phyloP scores from a whole-genome alignment of 495 filamentous ascomycete genomes.

The Penicillium silybi region DNA sequence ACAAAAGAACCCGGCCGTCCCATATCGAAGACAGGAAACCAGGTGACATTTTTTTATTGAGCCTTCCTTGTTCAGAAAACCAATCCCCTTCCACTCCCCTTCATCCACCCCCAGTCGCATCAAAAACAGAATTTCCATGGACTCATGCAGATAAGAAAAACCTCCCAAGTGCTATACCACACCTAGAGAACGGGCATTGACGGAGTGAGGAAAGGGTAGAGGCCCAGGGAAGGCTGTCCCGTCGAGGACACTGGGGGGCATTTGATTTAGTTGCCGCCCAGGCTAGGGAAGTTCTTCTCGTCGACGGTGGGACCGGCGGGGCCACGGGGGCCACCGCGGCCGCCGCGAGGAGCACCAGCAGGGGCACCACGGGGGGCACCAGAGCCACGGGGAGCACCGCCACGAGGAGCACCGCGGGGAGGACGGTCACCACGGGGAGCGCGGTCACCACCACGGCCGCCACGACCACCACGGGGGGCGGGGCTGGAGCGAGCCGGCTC shows the following conservation, averaged over 20 bases:
- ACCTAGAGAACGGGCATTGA: conserved; percentile 12
- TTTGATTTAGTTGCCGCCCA: conserved; percentile 41
- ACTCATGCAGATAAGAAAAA: neutral
- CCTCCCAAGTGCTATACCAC: conserved; percentile 2
- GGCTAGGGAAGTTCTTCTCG: conserved; percentile 51
- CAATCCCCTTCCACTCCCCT: neutral
- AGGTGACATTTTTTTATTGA: neutral
- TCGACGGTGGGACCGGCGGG: conserved; percentile 40
- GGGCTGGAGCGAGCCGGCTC: conserved; percentile 52
- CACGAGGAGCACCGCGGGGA: conserved; percentile 34
- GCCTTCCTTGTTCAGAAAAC: neutral
- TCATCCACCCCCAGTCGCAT: conserved; percentile 9
- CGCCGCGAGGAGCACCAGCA: conserved; percentile 35
- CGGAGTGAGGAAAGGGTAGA: conserved; percentile 8
- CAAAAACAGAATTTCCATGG: conserved; percentile 6
- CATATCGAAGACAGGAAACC: neutral
- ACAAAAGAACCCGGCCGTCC: conserved; percentile 1
- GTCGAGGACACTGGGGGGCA: conserved; percentile 1
- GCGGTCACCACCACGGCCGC: conserved; percentile 41
- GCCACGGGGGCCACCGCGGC: conserved; percentile 35
- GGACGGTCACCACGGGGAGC: conserved; percentile 31
- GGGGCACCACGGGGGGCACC: conserved; percentile 18
- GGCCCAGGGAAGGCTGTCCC: conserved; percentile 1
- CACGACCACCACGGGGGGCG: conserved; percentile 47
- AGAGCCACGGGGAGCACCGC: conserved; percentile 13